Base-by-base conservation (phyloP, 2,329 filamentous ascomycete genomes). In the Sporothrix luriei region DNA sequence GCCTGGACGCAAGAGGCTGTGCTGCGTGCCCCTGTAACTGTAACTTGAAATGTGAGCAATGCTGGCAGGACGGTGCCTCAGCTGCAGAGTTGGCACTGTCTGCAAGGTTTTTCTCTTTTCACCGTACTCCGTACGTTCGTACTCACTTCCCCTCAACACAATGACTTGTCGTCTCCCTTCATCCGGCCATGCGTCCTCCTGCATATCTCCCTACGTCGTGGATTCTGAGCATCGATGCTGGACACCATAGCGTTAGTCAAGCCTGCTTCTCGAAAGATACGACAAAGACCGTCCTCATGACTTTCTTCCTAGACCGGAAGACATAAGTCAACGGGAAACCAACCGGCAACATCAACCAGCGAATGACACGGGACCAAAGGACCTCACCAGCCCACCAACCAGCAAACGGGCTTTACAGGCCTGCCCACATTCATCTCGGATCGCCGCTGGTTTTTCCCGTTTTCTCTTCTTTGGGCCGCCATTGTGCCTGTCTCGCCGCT, bases 391-490 rank as follows among this genome's bases (percentile, higher is more conserved):
- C 5, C 26, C 52, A 24, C 19, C 55, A 61, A 43, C 33, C n/a
- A 55, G 13, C 21, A 43, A 61, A 61, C 38, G 55, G 55, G 38
- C 33, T 61, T 43, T 43, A 46, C 43, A 55, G 6, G 40, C 40
- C 29, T n/a, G 64, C 64, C 65, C 51, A 57, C 51, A 43, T 57
- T 67, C 51, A 67, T 67, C 65, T 67, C 65, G 65, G 65, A 67
- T 57, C 51, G 65, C 21, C 51, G 64, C 65, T 67, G 13, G 65
- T 14, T 16, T 55, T 67, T 24, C 38, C 65, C 51, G 33, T 19
- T 54, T 14, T 16, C 19, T 46, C n/a, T 26, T 21, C 51, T 51
- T 38, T 52, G 48, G 43, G 38, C 4, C 6, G 14, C 33, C 19
- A n/a, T 9, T 13, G 19, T 40, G 55, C 29, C 52, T 55, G 26